Conservation (phyloP, 2,329 filamentous ascomycete species). For the Aspergillus novofumigatus region DNA sequence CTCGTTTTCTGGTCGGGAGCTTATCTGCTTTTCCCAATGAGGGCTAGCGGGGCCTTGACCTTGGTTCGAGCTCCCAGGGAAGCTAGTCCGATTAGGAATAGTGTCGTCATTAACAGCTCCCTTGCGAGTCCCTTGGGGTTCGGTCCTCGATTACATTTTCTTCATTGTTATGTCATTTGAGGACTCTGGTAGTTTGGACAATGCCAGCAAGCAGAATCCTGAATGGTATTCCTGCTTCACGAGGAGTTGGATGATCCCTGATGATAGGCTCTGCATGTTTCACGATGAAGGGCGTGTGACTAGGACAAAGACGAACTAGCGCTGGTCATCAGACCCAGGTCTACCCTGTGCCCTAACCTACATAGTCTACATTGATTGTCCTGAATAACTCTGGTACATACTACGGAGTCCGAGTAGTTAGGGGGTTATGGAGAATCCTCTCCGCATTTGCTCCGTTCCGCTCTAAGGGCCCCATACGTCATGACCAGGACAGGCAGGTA, state of each 20-base stretch:
- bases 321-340: neutral
- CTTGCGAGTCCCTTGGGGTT: neutral
- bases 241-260: too few relatives aligned
- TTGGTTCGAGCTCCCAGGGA: neutral
- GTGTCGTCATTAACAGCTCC: neutral
- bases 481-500: conserved; percentile 15
- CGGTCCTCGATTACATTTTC: neutral
- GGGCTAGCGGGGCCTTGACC: neutral
- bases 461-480: neutral
- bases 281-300: neutral
- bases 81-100: neutral
- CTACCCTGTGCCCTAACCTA: neutral
- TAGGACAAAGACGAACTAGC: neutral
- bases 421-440: neutral
- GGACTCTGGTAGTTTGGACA: too few relatives aligned
- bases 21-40: neutral
- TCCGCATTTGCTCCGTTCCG: neutral
- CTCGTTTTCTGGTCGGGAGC: too few relatives aligned
- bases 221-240: too few relatives aligned
- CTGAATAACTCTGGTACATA: neutral
- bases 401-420: too few relatives aligned
- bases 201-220: too few relatives aligned
- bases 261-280: too few relatives aligned
- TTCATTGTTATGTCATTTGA: neutral
- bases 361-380: neutral